These are phyloP conservation scores for Fusarium napiforme DNA, from an alignment of 2,329 filamentous ascomycete species.

Conservation along the genomic window DNA sequence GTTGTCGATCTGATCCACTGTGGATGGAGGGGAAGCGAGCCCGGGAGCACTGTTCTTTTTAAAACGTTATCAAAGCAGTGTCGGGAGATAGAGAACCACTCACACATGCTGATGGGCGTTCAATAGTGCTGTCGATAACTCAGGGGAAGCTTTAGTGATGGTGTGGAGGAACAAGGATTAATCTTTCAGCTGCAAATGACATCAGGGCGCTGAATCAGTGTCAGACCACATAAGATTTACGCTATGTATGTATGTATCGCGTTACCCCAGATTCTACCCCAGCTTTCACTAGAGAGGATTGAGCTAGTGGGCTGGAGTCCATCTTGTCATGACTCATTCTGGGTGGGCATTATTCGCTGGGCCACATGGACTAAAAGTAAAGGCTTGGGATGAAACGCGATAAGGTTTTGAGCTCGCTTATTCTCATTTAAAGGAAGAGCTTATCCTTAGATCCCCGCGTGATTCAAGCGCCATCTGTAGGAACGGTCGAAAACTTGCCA, in stretches of 20 bases:
- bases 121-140: neutral
- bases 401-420: neutral
- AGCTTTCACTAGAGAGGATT: neutral
- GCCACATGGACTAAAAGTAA: neutral
- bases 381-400: neutral
- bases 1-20: neutral
- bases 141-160: neutral
- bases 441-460: too few species aligned
- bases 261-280: neutral
- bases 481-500: neutral
- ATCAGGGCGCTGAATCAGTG: neutral
- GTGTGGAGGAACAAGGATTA: neutral
- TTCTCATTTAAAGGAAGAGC: neutral
- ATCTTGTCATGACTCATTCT: neutral
- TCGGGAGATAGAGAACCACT: neutral
- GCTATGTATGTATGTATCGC: rapidly evolving
- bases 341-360: neutral
- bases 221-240: neutral
- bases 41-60: neutral
- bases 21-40: neutral
- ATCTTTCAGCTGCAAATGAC: neutral
- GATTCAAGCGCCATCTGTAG: neutral
- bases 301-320: neutral
- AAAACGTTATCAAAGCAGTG: neutral
- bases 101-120: neutral